A percentile compares a stretch with the other conserved stretches of the same genome.
These are phyloP conservation scores for Mortierella polycephala DNA, from an alignment of 371 early-diverging fungal genomes.

Conservation along the genomic window DNA sequence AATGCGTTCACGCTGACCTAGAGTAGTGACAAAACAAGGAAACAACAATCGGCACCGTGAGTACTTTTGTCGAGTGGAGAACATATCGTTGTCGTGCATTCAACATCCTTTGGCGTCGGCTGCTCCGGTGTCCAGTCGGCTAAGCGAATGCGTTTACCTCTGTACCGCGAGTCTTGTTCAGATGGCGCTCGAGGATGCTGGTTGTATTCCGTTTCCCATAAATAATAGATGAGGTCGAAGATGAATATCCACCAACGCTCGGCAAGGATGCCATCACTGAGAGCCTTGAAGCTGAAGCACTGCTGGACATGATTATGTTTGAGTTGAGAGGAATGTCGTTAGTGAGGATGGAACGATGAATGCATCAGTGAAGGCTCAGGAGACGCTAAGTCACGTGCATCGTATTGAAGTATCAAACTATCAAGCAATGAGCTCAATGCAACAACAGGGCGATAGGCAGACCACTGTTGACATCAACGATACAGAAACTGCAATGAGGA, in stretches of 20 bases:
- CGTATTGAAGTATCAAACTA: too few species aligned
- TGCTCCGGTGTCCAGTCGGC: not conserved
- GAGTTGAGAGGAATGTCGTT: too few species aligned
- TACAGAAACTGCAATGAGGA: not conserved
- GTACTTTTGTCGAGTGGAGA: not conserved
- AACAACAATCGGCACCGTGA: not conserved
- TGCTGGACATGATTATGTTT: conserved; percentile 29
- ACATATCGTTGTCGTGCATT: not conserved
- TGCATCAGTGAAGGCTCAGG: too few species aligned
- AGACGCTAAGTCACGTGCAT: too few species aligned
- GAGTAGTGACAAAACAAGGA: not conserved
- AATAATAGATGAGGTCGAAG: conserved; percentile 57
- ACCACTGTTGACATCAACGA: not conserved
- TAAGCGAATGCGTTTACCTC: conserved; percentile 60
- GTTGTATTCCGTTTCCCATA: conserved; percentile 55
- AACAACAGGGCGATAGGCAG: not conserved
- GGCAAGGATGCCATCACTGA: conserved; percentile 53
- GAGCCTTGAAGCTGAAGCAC: conserved; percentile 38
- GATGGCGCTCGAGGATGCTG: conserved; percentile 70
- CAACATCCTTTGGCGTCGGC: not conserved
- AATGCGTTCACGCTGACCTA: conserved; percentile 89
- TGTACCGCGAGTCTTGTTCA: conserved; percentile 71
- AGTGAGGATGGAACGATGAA: too few species aligned
- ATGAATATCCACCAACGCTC: conserved; percentile 49
- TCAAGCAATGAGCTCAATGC: not conserved